Conservation (phyloP, 371 early-diverging fungal species). For the Mucor plumbeus region DNA sequence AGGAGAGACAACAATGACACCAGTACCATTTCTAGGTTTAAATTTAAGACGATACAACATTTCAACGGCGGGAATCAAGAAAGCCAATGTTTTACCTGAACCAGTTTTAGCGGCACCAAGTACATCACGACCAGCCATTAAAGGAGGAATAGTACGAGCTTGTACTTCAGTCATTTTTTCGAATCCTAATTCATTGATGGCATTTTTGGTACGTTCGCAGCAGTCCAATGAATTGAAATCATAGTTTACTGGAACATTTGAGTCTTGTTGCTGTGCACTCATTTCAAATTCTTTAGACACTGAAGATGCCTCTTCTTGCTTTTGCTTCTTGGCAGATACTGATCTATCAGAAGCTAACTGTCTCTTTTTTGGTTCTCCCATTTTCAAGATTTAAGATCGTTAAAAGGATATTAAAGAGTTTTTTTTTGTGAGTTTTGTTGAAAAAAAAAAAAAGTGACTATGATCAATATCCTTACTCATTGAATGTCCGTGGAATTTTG, state of each 20-base stretch:
- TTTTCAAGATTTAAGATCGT: background rate
- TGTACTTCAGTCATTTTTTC: slow-evolving; percentile 98
- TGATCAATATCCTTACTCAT: background rate
- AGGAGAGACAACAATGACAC: slow-evolving; percentile 97
- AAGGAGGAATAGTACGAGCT: slow-evolving; percentile 92
- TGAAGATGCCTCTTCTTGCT: slow-evolving; percentile 4
- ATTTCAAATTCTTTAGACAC: slow-evolving; percentile 21
- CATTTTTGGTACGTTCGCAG: slow-evolving; percentile 76
- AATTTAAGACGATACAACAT: slow-evolving; percentile 81
- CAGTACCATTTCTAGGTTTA: slow-evolving; percentile 97
- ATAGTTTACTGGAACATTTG: slow-evolving; percentile 27
- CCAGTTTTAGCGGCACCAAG: slow-evolving; percentile 99
- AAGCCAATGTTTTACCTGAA: slow-evolving; percentile 98
- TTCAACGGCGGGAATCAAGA: slow-evolving; percentile 97
- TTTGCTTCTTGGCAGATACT: slow-evolving; percentile 28
- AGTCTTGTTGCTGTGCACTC: slow-evolving; percentile 61
- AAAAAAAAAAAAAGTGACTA: slow-evolving; percentile 11
- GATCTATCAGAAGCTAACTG: slow-evolving; percentile 33
- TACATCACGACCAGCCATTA: slow-evolving; percentile 96
- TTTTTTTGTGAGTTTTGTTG: no score
- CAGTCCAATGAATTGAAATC: slow-evolving; percentile 70
- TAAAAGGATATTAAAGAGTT: no score
- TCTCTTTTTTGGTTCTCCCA: slow-evolving; percentile 33
- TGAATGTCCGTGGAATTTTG: background rate
- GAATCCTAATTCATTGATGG: slow-evolving; percentile 93